Base-by-base conservation (phyloP, 768 basidiomycete species). In the Suillus placidus region DNA sequence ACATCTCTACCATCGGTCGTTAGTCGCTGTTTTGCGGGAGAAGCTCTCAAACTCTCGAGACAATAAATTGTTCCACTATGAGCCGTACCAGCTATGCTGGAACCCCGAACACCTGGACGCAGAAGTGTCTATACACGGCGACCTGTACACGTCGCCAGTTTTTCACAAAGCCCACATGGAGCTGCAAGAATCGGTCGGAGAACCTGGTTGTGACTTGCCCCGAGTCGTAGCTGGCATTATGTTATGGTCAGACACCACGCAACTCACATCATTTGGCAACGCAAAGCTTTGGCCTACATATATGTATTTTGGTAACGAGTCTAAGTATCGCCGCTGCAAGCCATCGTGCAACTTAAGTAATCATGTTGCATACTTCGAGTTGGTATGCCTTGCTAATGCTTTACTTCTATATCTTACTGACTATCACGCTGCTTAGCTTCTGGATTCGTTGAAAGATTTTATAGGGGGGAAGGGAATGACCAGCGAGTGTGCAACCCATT, bases 171-270 rank as follows among this genome's bases (percentile, higher is more conserved):
- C 56, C 10, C 69, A 73, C 43, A 13, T 34, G 10, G 60, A 63
- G 30, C 55, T 73, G 7, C 69, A 72, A 54, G 55, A 71, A n/a
- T 70, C 62, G 0, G 65, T 70, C 10, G 56, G 35, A 10, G 74
- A 72, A 26, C 66, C 65, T 38, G 40, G 16, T 6, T 40, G 40
- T 40, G 6, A 16, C 6, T 6, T 40, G 14, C 40, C 40, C 6
- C 40, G 66, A 60, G 62, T 60, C 1, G 64, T 77, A 43, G 70
- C 65, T 26, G 71, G 64, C 5, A 13, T 74, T 20, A 77, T 79
- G 74, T 66, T 77, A 40, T 76, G 72, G 67, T 80, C 76, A 0
- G 77, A 80, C 67, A n/a, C 69, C 3, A 79, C 76, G 16, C 74
- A 75, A 16, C 66, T 80, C 0, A 68, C 76, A 0, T 51, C 65